These are phyloP conservation scores for Syzygium malaccense DNA, from an alignment of 441 rosid genomes.

Conservation along the genomic window DNA sequence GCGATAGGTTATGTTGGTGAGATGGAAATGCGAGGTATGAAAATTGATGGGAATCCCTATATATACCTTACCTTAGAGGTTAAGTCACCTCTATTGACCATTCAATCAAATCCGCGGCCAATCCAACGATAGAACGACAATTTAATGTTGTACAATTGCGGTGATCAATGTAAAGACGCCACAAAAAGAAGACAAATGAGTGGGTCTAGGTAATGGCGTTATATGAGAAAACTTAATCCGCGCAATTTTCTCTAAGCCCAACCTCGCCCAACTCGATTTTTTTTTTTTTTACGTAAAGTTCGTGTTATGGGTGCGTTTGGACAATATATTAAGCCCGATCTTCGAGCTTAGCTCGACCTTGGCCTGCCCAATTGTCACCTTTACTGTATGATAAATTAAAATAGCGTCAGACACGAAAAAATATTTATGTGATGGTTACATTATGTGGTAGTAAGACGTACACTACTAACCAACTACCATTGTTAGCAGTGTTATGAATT, in stretches of 20 bases:
- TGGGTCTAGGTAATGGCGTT: neutral
- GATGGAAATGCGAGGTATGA: neutral
- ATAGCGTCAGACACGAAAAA: neutral
- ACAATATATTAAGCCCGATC: neutral
- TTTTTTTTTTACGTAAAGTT: neutral
- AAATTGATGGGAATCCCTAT: neutral
- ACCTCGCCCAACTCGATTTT: neutral
- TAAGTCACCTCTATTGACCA: neutral
- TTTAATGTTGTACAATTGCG: too few relatives aligned
- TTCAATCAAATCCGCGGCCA: too few relatives aligned
- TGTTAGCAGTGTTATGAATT: neutral
- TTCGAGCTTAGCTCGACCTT: neutral
- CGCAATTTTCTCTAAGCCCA: neutral
- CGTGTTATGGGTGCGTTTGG: neutral
- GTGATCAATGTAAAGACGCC: too few relatives aligned
- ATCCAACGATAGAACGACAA: too few relatives aligned
- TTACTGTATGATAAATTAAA: neutral
- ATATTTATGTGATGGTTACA: neutral
- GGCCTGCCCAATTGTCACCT: neutral
- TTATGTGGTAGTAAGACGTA: neutral
- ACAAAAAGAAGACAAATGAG: too few relatives aligned
- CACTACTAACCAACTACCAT: rapidly evolving
- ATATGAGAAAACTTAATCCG: neutral
- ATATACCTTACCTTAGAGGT: neutral
- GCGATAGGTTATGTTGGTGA: neutral